These are phyloP conservation scores for Dentipellis fragilis DNA, from an alignment of 768 basidiomycete genomes.

Conservation along the genomic window DNA sequence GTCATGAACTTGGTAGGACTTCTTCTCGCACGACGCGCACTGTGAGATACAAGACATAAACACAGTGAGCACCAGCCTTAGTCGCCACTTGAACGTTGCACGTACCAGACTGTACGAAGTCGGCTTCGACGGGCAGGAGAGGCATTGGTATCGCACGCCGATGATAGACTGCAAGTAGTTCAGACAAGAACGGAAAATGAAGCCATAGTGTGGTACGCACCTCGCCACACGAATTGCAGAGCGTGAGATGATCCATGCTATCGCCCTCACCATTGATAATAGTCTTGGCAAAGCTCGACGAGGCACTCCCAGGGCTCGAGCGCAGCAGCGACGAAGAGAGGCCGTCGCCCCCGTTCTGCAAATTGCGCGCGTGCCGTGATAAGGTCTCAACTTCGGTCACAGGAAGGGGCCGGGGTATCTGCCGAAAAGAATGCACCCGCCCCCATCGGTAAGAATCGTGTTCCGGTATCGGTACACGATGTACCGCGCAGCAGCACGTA, in stretches of 20 bases:
- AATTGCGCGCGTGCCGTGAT: conserved; percentile 8
- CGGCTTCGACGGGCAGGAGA: conserved; percentile 74
- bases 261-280: conserved; percentile 1
- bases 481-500: conserved; percentile 19
- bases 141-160: conserved; percentile 83
- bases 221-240: conserved; percentile 9
- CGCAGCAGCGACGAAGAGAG: neutral
- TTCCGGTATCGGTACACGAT: conserved; percentile 1
- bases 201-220: neutral
- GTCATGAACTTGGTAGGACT: conserved; percentile 73
- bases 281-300: conserved; percentile 5
- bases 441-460: neutral
- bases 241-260: conserved; percentile 7
- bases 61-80: neutral
- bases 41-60: conserved; percentile 21
- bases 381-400: conserved; percentile 60
- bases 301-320: conserved; percentile 12
- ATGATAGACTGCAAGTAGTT: conserved; percentile 45
- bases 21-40: conserved; percentile 75
- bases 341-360: conserved; percentile 5
- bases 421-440: neutral
- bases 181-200: neutral
- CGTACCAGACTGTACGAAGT: conserved; percentile 65
- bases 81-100: neutral
- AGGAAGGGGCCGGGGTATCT: conserved; percentile 85